These are phyloP conservation scores for Melaleuca alternifolia DNA, from an alignment of 345 rosid species.

Conservation along the genomic window DNA sequence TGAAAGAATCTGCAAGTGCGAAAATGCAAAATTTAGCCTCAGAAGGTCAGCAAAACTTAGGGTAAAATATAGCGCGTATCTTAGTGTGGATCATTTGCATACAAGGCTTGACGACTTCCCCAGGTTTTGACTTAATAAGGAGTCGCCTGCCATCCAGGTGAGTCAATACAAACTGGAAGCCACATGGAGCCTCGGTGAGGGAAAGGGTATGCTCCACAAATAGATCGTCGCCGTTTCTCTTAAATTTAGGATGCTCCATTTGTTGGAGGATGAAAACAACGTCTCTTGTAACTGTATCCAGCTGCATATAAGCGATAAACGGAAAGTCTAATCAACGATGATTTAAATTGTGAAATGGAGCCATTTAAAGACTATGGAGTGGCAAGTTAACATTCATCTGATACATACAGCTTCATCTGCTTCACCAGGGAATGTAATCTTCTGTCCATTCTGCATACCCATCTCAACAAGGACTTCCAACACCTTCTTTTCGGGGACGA, in stretches of 20 bases:
- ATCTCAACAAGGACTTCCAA: constrained; percentile 76
- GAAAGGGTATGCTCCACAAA: constrained; percentile 69
- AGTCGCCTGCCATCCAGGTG: constrained; percentile 88
- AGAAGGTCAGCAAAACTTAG: background rate
- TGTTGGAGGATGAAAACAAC: constrained; percentile 79
- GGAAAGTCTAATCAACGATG: background rate
- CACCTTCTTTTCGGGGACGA: constrained; percentile 73
- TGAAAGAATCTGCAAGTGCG: constrained; percentile 43
- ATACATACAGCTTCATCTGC: constrained; percentile 78
- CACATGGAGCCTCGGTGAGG: constrained; percentile 86
- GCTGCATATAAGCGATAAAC: constrained; percentile 37
- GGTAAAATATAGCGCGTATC: background rate
- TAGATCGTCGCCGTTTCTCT: constrained; percentile 81
- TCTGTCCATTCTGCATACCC: constrained; percentile 92
- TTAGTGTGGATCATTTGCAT: background rate
- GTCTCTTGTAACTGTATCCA: constrained; percentile 78
- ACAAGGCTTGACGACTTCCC: constrained; percentile 93
- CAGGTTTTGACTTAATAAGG: constrained; percentile 68
- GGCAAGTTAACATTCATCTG: background rate
- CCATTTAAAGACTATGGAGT: background rate
- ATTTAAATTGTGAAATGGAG: background rate
- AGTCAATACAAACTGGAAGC: constrained; percentile 65
- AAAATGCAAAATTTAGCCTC: background rate
- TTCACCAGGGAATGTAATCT: constrained; percentile 83
- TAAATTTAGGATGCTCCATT: constrained; percentile 81